A percentile compares a stretch with the other conserved stretches of the same genome.
Conservation (phyloP, 768 basidiomycete species). For the Pholiota conissans region DNA sequence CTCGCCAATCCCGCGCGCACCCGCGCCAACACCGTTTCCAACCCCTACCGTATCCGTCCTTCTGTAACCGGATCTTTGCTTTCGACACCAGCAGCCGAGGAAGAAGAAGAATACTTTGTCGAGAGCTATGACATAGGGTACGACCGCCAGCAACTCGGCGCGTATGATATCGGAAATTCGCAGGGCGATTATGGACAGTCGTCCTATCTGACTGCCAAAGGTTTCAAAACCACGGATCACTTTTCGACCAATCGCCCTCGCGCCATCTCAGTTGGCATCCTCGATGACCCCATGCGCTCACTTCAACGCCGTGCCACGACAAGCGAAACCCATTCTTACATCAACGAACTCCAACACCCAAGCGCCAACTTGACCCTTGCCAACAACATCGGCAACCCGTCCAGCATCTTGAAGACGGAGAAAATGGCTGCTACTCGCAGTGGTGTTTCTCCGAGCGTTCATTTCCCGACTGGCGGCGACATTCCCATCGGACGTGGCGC, state of each 20-base stretch:
- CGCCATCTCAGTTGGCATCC: constrained; percentile 85
- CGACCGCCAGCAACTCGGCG: constrained; percentile 57
- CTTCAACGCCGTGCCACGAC: constrained; percentile 63
- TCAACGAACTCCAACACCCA: constrained; percentile 53
- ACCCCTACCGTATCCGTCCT: constrained; percentile 78
- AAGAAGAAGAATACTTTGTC: constrained; percentile 69
- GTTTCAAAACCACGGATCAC: constrained; percentile 75
- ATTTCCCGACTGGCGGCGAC: constrained; percentile 65
- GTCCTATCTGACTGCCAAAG: constrained; percentile 67
- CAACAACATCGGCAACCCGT: constrained; percentile 39
- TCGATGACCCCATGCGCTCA: constrained; percentile 76
- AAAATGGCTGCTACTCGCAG: constrained; percentile 50
- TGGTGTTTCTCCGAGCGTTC: constrained; percentile 54
- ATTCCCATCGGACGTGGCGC: constrained; percentile 49
- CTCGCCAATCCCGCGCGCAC: constrained; percentile 76
- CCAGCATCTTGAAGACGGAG: constrained; percentile 63
- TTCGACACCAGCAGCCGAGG: constrained; percentile 66
- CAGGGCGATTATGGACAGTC: constrained; percentile 55
- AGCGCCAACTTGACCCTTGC: constrained; percentile 37
- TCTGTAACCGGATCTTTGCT: constrained; percentile 61
- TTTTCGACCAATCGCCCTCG: constrained; percentile 65
- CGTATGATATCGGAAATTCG: constrained; percentile 57
- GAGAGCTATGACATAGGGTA: constrained; percentile 57
- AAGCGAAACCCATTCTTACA: constrained; percentile 56
- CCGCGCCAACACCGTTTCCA: constrained; percentile 91